These are phyloP conservation scores for Fusarium marasasianum DNA, from an alignment of 2,329 filamentous ascomycete genomes.

Conservation along the genomic window DNA sequence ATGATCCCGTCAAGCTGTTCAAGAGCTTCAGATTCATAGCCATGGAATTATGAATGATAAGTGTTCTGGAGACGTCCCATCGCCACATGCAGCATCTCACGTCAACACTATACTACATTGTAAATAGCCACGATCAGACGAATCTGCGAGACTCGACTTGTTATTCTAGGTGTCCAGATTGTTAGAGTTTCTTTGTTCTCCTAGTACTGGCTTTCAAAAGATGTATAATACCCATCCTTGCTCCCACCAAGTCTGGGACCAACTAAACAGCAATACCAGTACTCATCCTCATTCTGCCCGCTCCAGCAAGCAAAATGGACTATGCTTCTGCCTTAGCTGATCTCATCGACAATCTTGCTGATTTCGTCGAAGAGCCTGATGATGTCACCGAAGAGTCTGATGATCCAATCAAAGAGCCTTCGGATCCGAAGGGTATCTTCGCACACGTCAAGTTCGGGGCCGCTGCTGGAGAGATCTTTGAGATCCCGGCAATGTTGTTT, in stretches of 20 bases:
- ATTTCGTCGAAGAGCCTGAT: neutral
- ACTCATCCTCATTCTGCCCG: neutral
- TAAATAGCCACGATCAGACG: accelerated
- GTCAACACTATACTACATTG: neutral
- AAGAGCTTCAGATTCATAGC: neutral
- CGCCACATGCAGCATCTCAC: neutral
- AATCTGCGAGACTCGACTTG: accelerated
- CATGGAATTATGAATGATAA: neutral
- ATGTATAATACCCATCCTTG: neutral
- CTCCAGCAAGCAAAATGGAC: neutral
- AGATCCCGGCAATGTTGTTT: neutral
- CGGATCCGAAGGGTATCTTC: neutral
- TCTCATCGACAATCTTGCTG: accelerated
- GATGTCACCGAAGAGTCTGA: no score
- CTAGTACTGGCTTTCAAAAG: neutral
- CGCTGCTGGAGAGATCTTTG: neutral
- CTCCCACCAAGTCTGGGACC: neutral
- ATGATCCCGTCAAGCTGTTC: no score
- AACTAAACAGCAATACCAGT: neutral
- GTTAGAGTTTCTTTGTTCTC: neutral
- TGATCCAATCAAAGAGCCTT: no score
- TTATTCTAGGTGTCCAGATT: no score
- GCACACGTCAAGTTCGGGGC: neutral
- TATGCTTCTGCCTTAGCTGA: accelerated
- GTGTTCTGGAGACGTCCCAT: neutral